Evolutionary conservation across 768 basidiomycete species (phyloP).

Genomic region (Pleurotus eryngii): DNA sequence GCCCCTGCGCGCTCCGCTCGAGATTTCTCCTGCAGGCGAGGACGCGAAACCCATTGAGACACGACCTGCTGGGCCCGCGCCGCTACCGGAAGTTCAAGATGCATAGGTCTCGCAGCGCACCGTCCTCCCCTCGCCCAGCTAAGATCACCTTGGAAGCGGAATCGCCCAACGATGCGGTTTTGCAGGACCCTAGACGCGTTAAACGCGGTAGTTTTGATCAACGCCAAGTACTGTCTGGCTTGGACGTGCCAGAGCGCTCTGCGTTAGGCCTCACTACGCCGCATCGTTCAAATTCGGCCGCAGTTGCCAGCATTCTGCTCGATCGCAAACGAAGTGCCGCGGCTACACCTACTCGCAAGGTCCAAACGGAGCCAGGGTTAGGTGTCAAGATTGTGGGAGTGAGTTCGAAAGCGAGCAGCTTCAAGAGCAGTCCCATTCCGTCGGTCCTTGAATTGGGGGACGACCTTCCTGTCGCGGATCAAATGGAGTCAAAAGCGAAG

Average conservation of each 20-base stretch:
- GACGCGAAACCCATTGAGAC: background rate
- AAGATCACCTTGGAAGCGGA: background rate
- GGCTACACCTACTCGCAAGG: background rate
- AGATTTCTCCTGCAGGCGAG: slow-evolving; percentile 19
- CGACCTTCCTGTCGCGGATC: background rate
- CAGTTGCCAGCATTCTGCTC: background rate
- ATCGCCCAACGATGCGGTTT: background rate
- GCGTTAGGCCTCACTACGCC: background rate
- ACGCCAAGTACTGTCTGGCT: background rate
- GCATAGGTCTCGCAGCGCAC: slow-evolving; percentile 11
- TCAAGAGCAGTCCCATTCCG: slow-evolving; percentile 3
- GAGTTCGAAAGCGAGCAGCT: background rate
- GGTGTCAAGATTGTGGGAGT: background rate
- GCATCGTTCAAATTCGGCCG: slow-evolving; percentile 1
- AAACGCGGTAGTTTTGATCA: background rate
- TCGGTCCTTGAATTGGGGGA: slow-evolving; percentile 1
- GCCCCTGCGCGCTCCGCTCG: slow-evolving; percentile 36
- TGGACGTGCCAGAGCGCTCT: background rate
- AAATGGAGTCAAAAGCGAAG: too few relatives aligned
- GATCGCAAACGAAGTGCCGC: slow-evolving; percentile 2
- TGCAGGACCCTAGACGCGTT: background rate
- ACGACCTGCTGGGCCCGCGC: slow-evolving; percentile 23
- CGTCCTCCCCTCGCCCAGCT: background rate
- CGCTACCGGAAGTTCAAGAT: slow-evolving; percentile 11
- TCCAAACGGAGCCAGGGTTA: background rate